Conservation (phyloP, 495 filamentous ascomycete species). For the Hypoxylon fuscum region DNA sequence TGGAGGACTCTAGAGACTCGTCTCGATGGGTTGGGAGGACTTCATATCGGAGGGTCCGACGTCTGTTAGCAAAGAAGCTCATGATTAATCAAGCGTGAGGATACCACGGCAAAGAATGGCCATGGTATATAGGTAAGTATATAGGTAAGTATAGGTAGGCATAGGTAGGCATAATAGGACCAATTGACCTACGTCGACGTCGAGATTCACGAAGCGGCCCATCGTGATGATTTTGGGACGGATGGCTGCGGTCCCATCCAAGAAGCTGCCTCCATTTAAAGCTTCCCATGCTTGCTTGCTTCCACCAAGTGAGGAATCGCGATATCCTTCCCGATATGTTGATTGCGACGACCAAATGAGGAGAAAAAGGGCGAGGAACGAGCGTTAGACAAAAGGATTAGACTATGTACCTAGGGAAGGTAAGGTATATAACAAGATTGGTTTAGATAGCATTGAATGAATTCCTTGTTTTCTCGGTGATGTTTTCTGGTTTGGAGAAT, state of each 20-base stretch:
- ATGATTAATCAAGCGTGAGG: slow-evolving; percentile 3
- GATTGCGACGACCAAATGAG: background rate
- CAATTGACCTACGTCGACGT: slow-evolving; percentile 49
- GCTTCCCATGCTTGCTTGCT: slow-evolving; percentile 31
- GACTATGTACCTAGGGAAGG: too few species aligned
- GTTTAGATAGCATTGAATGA: too few species aligned
- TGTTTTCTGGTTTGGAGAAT: slow-evolving; percentile 31
- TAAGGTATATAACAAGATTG: too few species aligned
- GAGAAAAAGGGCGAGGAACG: too few species aligned
- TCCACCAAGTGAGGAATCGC: background rate
- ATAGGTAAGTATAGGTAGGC: too few species aligned
- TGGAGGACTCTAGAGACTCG: slow-evolving; percentile 64
- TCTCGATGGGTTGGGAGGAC: slow-evolving; percentile 71
- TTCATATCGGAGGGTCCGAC: slow-evolving; percentile 34
- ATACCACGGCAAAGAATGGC: background rate
- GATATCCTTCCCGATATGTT: background rate
- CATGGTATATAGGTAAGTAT: too few species aligned
- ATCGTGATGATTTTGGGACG: slow-evolving; percentile 44
- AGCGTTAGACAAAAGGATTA: too few species aligned
- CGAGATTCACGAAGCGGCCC: slow-evolving; percentile 50
- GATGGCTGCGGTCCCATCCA: slow-evolving; percentile 55
- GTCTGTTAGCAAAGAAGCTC: slow-evolving; percentile 29
- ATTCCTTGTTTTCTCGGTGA: slow-evolving; percentile 22
- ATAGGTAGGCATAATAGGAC: background rate
- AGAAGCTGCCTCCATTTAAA: slow-evolving; percentile 52